Percentiles rank a stretch among this genome's conserved stretches.
Evolutionary conservation across 352 stramenopile species (phyloP).

Genomic region (Pythium dissotocum): DNA sequence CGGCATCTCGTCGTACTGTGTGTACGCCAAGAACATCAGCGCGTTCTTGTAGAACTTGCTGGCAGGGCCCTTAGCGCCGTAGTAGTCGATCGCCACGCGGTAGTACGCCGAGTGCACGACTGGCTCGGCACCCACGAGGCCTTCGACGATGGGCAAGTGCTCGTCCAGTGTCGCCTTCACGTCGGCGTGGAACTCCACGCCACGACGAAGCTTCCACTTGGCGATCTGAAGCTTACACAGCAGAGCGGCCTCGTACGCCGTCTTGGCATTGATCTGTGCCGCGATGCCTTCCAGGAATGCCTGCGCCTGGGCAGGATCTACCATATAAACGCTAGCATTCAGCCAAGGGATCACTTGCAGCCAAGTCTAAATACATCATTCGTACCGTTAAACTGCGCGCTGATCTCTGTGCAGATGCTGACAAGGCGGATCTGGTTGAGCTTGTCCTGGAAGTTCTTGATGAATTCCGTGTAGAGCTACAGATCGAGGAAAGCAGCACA

Average conservation of each 20-base stretch:
- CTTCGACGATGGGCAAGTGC: constrained; percentile 75
- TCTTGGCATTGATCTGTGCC: constrained; percentile 58
- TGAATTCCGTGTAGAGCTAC: constrained; percentile 94
- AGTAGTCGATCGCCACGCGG: constrained; percentile 92
- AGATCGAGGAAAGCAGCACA: not conserved
- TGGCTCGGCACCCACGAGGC: constrained; percentile 83
- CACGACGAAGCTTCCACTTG: constrained; percentile 68
- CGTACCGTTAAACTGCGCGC: constrained; percentile 59
- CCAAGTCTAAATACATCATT: not conserved
- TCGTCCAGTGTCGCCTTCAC: constrained; percentile 75
- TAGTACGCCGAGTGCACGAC: constrained; percentile 94
- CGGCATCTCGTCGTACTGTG: constrained; percentile 89
- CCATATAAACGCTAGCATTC: not conserved
- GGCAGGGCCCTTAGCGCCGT: constrained; percentile 87
- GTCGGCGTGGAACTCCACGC: constrained; percentile 49
- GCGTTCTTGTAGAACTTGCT: constrained; percentile 97
- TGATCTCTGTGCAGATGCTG: constrained; percentile 91
- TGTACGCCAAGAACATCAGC: constrained; percentile 97
- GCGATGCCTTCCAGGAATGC: constrained; percentile 71
- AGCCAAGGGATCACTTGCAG: not conserved
- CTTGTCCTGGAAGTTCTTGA: constrained; percentile 94
- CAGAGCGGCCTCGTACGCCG: constrained; percentile 62
- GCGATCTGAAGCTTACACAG: constrained; percentile 81
- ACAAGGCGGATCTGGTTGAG: constrained; percentile 95
- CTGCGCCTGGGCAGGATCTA: constrained; percentile 66